Conservation (phyloP, 495 filamentous ascomycete species). For the Aspergillus nidulans region DNA sequence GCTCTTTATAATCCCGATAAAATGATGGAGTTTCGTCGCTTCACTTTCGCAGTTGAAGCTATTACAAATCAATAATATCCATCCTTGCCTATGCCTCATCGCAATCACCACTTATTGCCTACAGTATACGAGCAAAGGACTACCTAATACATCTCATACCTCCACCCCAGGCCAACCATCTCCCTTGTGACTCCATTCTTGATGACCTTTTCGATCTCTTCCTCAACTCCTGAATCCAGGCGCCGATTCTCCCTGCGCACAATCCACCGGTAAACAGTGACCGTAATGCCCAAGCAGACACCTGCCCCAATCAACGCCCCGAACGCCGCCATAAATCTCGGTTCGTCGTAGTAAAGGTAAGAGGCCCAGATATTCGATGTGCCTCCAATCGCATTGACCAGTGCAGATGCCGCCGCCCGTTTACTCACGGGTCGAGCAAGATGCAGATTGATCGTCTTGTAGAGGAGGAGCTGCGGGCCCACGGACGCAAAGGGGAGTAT, state of each 20-base stretch:
- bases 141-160: slow-evolving; percentile 42
- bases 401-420: slow-evolving; percentile 26
- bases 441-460: not conserved
- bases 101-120: slow-evolving; percentile 5
- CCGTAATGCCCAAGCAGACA: slow-evolving; percentile 25
- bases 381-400: slow-evolving; percentile 32
- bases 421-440: slow-evolving; percentile 20
- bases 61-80: too few relatives aligned
- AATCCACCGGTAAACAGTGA: slow-evolving; percentile 34
- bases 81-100: too few relatives aligned
- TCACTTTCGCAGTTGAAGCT: too few relatives aligned
- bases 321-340: slow-evolving; percentile 34
- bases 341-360: slow-evolving; percentile 30
- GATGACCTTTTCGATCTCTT: slow-evolving; percentile 28
- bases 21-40: not conserved
- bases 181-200: slow-evolving; percentile 38
- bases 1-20: too few relatives aligned
- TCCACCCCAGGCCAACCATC: slow-evolving; percentile 36
- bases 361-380: slow-evolving; percentile 38
- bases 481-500: slow-evolving; percentile 25
- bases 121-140: too few relatives aligned
- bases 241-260: slow-evolving; percentile 32
- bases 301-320: slow-evolving; percentile 32
- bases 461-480: slow-evolving; percentile 17
- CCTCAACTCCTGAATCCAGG: slow-evolving; percentile 29